Percentiles rank a stretch among this genome's conserved stretches.
phyloP scores from a whole-genome alignment of 2,329 filamentous ascomycete species.

The Colletotrichum sublineola region DNA sequence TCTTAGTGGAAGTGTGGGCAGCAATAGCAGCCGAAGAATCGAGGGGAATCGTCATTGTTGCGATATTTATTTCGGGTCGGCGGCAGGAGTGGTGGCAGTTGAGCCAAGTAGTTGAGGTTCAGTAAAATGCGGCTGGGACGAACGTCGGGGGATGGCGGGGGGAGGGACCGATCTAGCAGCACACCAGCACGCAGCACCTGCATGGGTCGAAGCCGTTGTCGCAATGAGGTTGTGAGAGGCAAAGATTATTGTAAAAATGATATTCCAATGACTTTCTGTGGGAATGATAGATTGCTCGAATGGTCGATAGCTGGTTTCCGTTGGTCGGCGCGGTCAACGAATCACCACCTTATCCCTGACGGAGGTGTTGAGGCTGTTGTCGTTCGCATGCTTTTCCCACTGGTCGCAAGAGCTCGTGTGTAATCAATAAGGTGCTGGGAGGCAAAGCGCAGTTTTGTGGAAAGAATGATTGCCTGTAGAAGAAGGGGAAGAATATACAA shows the following conservation, averaged over 20 bases:
- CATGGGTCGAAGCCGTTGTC: slow-evolving; percentile 14
- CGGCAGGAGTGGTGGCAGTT: slow-evolving; percentile 42
- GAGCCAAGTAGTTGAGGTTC: slow-evolving; percentile 17
- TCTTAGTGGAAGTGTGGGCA: slow-evolving; percentile 48
- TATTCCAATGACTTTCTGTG: not conserved
- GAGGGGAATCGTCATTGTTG: slow-evolving; percentile 53
- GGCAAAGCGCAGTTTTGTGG: slow-evolving; percentile 9
- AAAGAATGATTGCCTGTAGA: slow-evolving; percentile 15
- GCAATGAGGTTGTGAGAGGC: not conserved
- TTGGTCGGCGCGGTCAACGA: slow-evolving; percentile 23
- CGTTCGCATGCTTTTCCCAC: slow-evolving; percentile 40
- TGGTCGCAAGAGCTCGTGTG: slow-evolving; percentile 24
- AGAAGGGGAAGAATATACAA: slow-evolving; percentile 1
- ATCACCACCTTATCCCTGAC: slow-evolving; percentile 42
- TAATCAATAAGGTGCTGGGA: slow-evolving; percentile 7
- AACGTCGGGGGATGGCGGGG: slow-evolving; percentile 30
- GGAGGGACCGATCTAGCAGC: slow-evolving; percentile 7
- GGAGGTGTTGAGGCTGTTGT: slow-evolving; percentile 25
- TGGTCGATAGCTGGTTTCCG: slow-evolving; percentile 14
- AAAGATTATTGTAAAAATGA: slow-evolving; percentile 3
- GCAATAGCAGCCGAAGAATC: slow-evolving; percentile 46
- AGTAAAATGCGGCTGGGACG: slow-evolving; percentile 29
- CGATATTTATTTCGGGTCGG: slow-evolving; percentile 34
- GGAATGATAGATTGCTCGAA: slow-evolving; percentile 4
- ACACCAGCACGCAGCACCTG: slow-evolving; percentile 20